Conservation (phyloP, 345 rosid species). For the Citrus reticulata region DNA sequence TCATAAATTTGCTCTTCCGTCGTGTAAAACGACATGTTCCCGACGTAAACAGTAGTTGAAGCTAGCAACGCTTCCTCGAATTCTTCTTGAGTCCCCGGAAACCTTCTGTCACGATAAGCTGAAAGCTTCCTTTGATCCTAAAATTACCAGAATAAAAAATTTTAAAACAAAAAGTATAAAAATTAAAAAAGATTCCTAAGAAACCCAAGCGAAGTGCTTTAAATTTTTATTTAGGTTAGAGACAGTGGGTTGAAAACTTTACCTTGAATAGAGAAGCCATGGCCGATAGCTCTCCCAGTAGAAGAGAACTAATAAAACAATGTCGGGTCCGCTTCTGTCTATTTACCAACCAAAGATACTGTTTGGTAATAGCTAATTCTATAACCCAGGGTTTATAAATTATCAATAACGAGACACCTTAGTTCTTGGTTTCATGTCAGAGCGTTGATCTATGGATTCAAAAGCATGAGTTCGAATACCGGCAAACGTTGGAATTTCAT, state of each 20-base stretch:
- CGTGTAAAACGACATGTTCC: slow-evolving; percentile 94
- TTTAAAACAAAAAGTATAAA: background rate
- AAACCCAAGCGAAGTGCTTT: no score
- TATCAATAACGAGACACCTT: no score
- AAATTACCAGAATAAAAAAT: background rate
- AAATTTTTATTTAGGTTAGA: background rate
- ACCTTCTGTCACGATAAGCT: slow-evolving; percentile 80
- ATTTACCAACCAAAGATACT: background rate
- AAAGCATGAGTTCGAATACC: no score
- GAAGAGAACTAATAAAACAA: background rate
- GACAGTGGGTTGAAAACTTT: background rate
- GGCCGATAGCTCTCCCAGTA: background rate
- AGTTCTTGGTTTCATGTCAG: no score
- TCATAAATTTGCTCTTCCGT: slow-evolving; percentile 98
- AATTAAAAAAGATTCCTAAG: no score
- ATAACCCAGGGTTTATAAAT: background rate
- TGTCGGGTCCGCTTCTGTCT: background rate
- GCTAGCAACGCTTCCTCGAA: slow-evolving; percentile 68
- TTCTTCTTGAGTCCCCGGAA: slow-evolving; percentile 81
- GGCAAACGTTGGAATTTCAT: no score
- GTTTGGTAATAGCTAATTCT: background rate
- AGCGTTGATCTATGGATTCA: no score
- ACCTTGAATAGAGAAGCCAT: slow-evolving; percentile 91
- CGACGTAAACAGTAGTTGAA: slow-evolving; percentile 78
- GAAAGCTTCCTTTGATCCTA: slow-evolving; percentile 83